Conservation (phyloP, 257 asterid genomes). For the Solanum stenotomum region DNA sequence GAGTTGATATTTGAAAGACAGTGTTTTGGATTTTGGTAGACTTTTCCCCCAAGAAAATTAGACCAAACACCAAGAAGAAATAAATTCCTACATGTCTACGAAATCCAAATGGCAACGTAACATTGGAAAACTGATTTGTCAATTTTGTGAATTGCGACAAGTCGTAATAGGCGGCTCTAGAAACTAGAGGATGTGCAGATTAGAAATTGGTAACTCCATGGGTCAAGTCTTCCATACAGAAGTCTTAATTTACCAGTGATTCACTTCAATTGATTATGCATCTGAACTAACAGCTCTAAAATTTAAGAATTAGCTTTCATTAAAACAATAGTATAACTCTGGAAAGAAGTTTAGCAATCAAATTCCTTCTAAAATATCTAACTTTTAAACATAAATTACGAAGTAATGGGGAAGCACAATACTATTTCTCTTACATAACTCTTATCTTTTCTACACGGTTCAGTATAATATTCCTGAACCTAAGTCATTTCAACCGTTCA, state of each 20-base stretch:
- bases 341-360: not conserved
- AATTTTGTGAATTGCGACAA: not conserved
- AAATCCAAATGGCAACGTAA: not conserved
- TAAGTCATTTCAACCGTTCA: not conserved
- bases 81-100: not conserved
- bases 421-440: not conserved
- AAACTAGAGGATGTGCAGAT: not conserved
- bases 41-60: not conserved
- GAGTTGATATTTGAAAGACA: not conserved
- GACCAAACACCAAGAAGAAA: not conserved
- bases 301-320: not conserved
- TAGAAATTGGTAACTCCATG: not conserved
- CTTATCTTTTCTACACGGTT: not conserved
- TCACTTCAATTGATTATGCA: not conserved
- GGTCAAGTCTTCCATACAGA: not conserved
- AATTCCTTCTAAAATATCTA: not conserved
- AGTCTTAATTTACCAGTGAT: not conserved
- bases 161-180: not conserved
- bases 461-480: not conserved
- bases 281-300: not conserved
- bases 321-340: not conserved
- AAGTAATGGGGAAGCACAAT: not conserved
- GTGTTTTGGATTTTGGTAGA: not conserved
- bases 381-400: not conserved
- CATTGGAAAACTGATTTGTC: not conserved